These are phyloP conservation scores for Fonsecaea erecta DNA, from an alignment of 2,329 filamentous ascomycete species.

Conservation along the genomic window DNA sequence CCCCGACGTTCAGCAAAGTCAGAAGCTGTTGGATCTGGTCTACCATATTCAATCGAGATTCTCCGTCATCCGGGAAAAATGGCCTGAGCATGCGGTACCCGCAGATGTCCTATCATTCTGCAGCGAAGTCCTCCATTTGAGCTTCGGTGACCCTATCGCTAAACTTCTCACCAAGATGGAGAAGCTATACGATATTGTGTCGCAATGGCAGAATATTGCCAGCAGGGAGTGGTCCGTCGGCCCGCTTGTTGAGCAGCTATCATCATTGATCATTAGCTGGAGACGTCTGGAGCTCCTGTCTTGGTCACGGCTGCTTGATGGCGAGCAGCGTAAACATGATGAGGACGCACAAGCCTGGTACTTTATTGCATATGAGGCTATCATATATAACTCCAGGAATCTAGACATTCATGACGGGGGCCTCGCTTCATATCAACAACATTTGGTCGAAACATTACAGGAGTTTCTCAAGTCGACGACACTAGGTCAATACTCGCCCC, in stretches of 20 bases:
- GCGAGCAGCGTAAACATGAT: slow-evolving; percentile 75
- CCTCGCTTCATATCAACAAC: slow-evolving; percentile 57
- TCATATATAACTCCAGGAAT: slow-evolving; percentile 74
- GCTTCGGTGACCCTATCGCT: slow-evolving; percentile 80
- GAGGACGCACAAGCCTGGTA: slow-evolving; percentile 89
- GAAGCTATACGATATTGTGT: slow-evolving; percentile 79
- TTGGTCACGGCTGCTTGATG: slow-evolving; percentile 86
- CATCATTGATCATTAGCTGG: slow-evolving; percentile 83
- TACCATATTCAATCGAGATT: slow-evolving; percentile 74
- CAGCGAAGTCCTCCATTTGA: slow-evolving; percentile 73
- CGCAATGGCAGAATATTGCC: slow-evolving; percentile 95
- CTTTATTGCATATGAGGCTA: slow-evolving; percentile 91
- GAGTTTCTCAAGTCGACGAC: slow-evolving; percentile 79
- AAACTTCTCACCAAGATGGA: slow-evolving; percentile 86
- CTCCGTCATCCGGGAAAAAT: slow-evolving; percentile 65
- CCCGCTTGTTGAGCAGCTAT: slow-evolving; percentile 75
- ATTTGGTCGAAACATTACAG: slow-evolving; percentile 75
- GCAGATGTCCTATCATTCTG: slow-evolving; percentile 77
- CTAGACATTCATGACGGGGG: slow-evolving; percentile 64
- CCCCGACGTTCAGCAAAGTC: slow-evolving; percentile 74
- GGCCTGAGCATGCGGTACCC: slow-evolving; percentile 78
- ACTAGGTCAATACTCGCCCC: slow-evolving; percentile 76
- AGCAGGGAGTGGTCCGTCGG: slow-evolving; percentile 76
- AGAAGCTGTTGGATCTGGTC: slow-evolving; percentile 72
- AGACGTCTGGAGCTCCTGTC: slow-evolving; percentile 87